Evolutionary conservation across 495 filamentous ascomycete genomes (phyloP).

Genomic region (Podospora pseudopauciseta): DNA sequence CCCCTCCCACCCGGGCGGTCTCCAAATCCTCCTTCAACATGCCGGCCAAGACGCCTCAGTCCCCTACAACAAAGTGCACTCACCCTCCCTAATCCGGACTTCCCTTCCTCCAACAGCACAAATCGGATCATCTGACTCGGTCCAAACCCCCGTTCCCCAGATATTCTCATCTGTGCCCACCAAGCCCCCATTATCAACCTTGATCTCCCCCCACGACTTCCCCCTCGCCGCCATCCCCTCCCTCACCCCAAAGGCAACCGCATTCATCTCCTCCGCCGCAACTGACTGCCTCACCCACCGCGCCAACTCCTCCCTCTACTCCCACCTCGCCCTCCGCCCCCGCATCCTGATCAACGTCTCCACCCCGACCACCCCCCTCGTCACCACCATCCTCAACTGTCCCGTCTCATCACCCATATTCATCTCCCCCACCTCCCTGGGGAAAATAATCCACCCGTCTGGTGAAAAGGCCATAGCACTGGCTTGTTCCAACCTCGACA

Average conservation of each 20-base stretch:
- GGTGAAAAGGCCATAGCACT: slow-evolving; percentile 69
- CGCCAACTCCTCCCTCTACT: slow-evolving; percentile 52
- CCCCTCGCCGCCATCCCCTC: slow-evolving; percentile 58
- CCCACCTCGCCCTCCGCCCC: slow-evolving; percentile 68
- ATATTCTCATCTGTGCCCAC: slow-evolving; percentile 1
- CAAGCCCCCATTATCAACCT: slow-evolving; percentile 63
- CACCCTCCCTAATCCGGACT: slow-evolving; percentile 56
- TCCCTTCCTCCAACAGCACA: slow-evolving; percentile 51
- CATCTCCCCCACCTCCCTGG: slow-evolving; percentile 72
- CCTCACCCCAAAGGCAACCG: slow-evolving; percentile 69
- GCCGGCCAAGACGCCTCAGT: slow-evolving; percentile 70
- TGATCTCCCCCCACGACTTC: slow-evolving; percentile 77
- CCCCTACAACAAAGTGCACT: slow-evolving; percentile 65
- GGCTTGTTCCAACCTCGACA: slow-evolving; percentile 49
- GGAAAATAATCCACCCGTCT: slow-evolving; percentile 63
- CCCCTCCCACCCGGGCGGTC: slow-evolving; percentile 61
- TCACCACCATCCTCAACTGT: slow-evolving; percentile 60
- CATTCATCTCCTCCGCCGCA: slow-evolving; percentile 78
- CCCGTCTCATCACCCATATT: slow-evolving; percentile 61
- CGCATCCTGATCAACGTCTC: slow-evolving; percentile 66
- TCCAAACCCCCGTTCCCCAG: slow-evolving; percentile 11
- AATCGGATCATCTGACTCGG: slow-evolving; percentile 50
- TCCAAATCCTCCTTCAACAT: slow-evolving; percentile 58
- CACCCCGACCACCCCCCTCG: slow-evolving; percentile 46
- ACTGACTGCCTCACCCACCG: slow-evolving; percentile 67